Evolutionary conservation across 78 protist genomes (phyloP).

Genomic region (Protostelium mycophagum): DNA sequence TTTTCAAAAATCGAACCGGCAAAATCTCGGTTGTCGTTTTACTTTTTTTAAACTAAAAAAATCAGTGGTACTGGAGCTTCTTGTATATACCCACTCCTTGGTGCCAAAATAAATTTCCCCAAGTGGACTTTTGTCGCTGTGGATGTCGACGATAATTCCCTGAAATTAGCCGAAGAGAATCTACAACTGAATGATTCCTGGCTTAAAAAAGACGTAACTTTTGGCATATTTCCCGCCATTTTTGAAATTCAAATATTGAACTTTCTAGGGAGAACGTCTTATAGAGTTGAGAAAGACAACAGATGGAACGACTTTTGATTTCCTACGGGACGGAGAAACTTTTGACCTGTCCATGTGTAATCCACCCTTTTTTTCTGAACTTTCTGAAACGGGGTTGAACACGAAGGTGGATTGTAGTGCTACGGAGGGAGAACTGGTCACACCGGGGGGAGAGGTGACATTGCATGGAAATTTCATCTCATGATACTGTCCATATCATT

Average conservation of each 20-base stretch:
- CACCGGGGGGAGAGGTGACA: neutral
- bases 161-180: conserved; percentile 23
- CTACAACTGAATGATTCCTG: conserved; percentile 6
- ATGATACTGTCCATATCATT: too few relatives aligned
- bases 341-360: neutral
- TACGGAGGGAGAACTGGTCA: neutral
- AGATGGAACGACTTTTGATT: neutral
- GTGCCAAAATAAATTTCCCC: conserved; percentile 4
- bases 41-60: neutral
- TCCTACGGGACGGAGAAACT: neutral
- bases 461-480: too few relatives aligned
- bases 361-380: neutral
- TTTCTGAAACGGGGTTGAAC: neutral
- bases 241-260: too few relatives aligned
- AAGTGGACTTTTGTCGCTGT: conserved; percentile 24
- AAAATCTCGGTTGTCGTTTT: too few relatives aligned
- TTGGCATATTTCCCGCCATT: too few relatives aligned
- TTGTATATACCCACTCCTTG: conserved; percentile 50
- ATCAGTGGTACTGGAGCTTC: conserved; percentile 55
- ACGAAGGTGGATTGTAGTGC: neutral
- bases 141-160: conserved; percentile 5
- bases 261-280: too few relatives aligned
- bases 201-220: neutral
- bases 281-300: neutral
- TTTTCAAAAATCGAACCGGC: too few relatives aligned